Evolutionary conservation across 2,329 filamentous ascomycete species (phyloP), one percentile per base, ranked within the genome.

Genomic region (Pleoardoris graminearum): DNA sequence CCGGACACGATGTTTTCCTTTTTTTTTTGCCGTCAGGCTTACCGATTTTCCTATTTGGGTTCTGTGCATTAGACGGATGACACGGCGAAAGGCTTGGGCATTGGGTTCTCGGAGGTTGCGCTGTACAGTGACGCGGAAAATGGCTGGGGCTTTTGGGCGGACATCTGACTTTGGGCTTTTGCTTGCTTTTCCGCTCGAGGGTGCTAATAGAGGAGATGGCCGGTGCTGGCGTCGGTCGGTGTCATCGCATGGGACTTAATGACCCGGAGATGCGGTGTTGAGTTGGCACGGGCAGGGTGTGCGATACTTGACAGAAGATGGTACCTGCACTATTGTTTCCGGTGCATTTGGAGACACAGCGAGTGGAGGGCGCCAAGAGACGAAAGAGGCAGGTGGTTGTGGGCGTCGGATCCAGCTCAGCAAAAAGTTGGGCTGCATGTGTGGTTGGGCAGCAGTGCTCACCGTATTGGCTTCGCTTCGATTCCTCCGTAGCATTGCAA

Each of bases 151-250:
- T 32, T 39, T 48, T 51, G 41, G 52, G 33, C 46, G 48, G 51
- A 50, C 42, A 50, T 53, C 38, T 46, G 57, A 48, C 48, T 55
- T 56, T 54, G 54, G 53, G 41, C 43, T 61, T 53, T 61, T 58
- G 48, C 39, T 60, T 68, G 53, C 58, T 70, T 67, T 67, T 65
- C 54, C 53, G 56, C 50, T 54, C 50, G 54, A 57, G 50, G 54
- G 50, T 46, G 39, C 41, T 69, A 64, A 68, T 67, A 59, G 53
- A 39, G 53, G 42, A 48, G 55, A 55, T 43, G 50, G 51, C 62
- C 57, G 59, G 62, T 65, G 69, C 69, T 50, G 69, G 69, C 69
- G 62, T 63, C 62, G 68, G 67, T 60, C 54, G 48, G 56, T 52
- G 44, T 50, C 14, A 44, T 36, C 19, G 53, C 50, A 47, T 50